A percentile compares a stretch with the other conserved stretches of the same genome.
Evolutionary conservation across 2,329 filamentous ascomycete genomes (phyloP).

Genomic region (Cladophialophora carrionii): DNA sequence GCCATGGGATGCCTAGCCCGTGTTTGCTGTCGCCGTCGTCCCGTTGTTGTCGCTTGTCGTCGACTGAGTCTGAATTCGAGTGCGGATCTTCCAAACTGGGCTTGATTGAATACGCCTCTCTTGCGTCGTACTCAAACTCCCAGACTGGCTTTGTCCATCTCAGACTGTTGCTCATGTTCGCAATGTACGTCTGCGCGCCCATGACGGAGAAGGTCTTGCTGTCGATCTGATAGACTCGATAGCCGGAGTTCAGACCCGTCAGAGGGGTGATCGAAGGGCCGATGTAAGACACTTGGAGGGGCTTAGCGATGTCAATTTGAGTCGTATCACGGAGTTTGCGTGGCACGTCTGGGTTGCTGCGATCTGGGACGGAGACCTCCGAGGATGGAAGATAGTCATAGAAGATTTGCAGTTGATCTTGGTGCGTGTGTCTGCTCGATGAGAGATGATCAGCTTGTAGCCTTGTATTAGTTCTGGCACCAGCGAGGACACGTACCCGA

Average conservation of each 20-base stretch:
- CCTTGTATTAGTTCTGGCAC: background rate
- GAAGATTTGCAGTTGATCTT: slow-evolving; percentile 41
- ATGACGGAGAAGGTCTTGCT: slow-evolving; percentile 39
- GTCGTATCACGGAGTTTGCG: slow-evolving; percentile 35
- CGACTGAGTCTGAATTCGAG: background rate
- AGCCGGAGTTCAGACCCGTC: slow-evolving; percentile 41
- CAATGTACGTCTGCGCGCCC: slow-evolving; percentile 41
- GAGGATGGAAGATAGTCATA: slow-evolving; percentile 39
- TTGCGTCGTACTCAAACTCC: slow-evolving; percentile 41
- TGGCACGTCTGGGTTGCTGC: background rate
- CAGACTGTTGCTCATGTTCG: slow-evolving; percentile 40
- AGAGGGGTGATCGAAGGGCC: slow-evolving; percentile 40
- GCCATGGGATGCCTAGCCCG: slow-evolving; percentile 34
- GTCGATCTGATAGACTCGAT: slow-evolving; percentile 39
- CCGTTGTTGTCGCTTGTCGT: background rate
- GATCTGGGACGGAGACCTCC: slow-evolving; percentile 13
- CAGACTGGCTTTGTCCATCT: slow-evolving; percentile 40
- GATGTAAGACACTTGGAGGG: slow-evolving; percentile 39
- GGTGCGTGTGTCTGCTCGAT: slow-evolving; percentile 37
- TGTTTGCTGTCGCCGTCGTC: slow-evolving; percentile 3
- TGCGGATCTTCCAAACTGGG: background rate
- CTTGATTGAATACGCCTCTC: slow-evolving; percentile 32
- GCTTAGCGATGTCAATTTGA: slow-evolving; percentile 37
- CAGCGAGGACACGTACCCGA: slow-evolving; percentile 23
- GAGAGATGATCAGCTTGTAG: slow-evolving; percentile 5